Evolutionary conservation across 148 eudicot species (phyloP), one percentile per base, ranked within the genome.

Genomic region (Suaeda aralocaspica): DNA sequence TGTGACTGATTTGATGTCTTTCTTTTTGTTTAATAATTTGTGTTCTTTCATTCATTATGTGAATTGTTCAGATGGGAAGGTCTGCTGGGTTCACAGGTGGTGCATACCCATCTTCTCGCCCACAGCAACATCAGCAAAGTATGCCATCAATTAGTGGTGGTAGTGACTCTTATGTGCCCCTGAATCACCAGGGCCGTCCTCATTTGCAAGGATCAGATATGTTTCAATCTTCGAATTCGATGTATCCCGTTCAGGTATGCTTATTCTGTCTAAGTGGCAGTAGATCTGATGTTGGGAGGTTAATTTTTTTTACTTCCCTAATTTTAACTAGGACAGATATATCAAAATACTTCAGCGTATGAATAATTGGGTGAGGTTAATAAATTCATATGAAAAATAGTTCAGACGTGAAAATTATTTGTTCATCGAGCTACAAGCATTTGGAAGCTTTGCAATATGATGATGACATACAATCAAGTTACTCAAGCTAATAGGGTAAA

Each of bases 51-150:
- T 42, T 66, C 9, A 21, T 33, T 48, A 75, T 58, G 66, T 34
- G 29, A 59, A 52, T 21, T 77, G 31, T 73, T 26, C 80, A 87
- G 92, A 79, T 83, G 74, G 92, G 85, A 71, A 83, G 89, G 52
- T 85, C 89, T 52, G 25, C 79, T 64, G 92, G 85, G 59, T 83
- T 87, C 67, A 81, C 62, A 63, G 84, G 88, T 22, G 82, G 87
- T 72, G 57, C 79, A 15, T 82, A 75, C 70, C 64, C 85, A 61
- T 78, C 87, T 28, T 85, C 83, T 55, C 84, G 73, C 61, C 83
- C 41, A 31, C 80, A 76, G 75, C 85, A 86, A 50, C 87, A 82
- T 65, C 89, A 79, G 28, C 87, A 84, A 42, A 86, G 79, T 83
- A 73, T 86, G 74, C 80, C 87, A 30, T 78, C 88, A 31, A 75